A percentile compares a stretch with the other conserved stretches of the same genome.
These are phyloP conservation scores for Trypanosomatidae sp. DNA, from an alignment of 208 protist genomes.

Conservation along the genomic window DNA sequence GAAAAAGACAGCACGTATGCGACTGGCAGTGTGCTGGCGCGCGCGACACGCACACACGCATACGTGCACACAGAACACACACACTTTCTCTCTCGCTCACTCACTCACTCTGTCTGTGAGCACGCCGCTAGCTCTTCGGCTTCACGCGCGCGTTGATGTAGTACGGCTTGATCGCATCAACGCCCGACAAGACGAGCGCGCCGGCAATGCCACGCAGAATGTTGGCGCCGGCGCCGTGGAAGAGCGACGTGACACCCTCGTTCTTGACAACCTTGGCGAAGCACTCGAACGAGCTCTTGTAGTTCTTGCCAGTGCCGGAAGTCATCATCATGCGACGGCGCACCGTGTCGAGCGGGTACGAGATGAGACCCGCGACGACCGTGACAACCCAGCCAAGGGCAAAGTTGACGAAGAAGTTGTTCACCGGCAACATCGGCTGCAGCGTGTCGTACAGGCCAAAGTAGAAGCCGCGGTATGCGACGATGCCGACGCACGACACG, in stretches of 20 bases:
- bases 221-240: constrained; percentile 58
- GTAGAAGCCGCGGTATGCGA: constrained; percentile 95
- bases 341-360: constrained; percentile 97
- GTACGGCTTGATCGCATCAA: constrained; percentile 75
- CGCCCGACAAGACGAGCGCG: constrained; percentile 59
- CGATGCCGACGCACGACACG: constrained; percentile 92
- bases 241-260: constrained; percentile 33
- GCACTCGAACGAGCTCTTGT: constrained; percentile 65
- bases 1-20: no score
- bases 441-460: constrained; percentile 94
- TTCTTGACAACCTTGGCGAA: constrained; percentile 39
- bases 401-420: constrained; percentile 64
- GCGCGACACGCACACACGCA: no score
- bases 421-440: constrained; percentile 47
- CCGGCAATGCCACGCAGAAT: constrained; percentile 71
- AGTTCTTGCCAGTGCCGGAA: constrained; percentile 47
- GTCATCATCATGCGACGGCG: constrained; percentile 95
- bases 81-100: no score
- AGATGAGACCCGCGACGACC: constrained; percentile 52
- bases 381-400: constrained; percentile 58
- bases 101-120: no score
- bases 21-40: no score
- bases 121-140: neutral
- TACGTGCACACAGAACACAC: no score
- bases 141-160: constrained; percentile 40